Evolutionary conservation across 441 rosid genomes (phyloP).

Genomic region (Erysimum cheiri): DNA sequence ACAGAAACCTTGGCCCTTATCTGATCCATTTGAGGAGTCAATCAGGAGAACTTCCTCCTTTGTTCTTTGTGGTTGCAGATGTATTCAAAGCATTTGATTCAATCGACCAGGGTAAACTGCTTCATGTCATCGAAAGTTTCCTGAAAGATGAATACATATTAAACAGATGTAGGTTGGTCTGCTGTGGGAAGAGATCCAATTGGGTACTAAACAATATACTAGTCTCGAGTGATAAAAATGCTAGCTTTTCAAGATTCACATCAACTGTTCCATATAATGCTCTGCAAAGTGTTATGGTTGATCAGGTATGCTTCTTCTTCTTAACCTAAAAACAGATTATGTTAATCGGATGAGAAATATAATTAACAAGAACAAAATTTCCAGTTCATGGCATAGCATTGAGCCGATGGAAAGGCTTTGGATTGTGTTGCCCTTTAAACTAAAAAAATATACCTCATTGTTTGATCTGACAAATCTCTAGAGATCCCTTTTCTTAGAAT

Average conservation of each 20-base stretch:
- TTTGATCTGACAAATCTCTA: background rate
- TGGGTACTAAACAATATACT: constrained; percentile 51
- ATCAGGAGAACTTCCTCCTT: constrained; percentile 49
- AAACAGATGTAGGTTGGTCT: constrained; percentile 56
- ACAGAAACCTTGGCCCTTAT: constrained; percentile 71
- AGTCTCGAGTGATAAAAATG: constrained; percentile 40
- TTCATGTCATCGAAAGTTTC: constrained; percentile 59
- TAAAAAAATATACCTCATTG: background rate
- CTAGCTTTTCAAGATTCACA: constrained; percentile 43
- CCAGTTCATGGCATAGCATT: background rate
- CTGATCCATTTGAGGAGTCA: constrained; percentile 60
- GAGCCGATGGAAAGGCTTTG: background rate
- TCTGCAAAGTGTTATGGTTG: constrained; percentile 55
- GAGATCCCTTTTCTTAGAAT: constrained; percentile 12
- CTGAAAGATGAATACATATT: constrained; percentile 59
- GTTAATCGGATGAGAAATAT: constrained; percentile 6
- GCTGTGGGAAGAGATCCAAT: constrained; percentile 53
- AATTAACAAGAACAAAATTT: background rate
- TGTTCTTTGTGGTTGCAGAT: constrained; percentile 78
- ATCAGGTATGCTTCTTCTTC: constrained; percentile 56
- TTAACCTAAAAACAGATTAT: constrained; percentile 6
- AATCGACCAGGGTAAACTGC: constrained; percentile 72
- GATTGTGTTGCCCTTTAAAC: background rate
- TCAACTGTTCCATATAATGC: constrained; percentile 53
- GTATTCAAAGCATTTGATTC: constrained; percentile 94